Evolutionary conservation across 306 rosid genomes (phyloP).

Genomic region (Myrica gale): DNA sequence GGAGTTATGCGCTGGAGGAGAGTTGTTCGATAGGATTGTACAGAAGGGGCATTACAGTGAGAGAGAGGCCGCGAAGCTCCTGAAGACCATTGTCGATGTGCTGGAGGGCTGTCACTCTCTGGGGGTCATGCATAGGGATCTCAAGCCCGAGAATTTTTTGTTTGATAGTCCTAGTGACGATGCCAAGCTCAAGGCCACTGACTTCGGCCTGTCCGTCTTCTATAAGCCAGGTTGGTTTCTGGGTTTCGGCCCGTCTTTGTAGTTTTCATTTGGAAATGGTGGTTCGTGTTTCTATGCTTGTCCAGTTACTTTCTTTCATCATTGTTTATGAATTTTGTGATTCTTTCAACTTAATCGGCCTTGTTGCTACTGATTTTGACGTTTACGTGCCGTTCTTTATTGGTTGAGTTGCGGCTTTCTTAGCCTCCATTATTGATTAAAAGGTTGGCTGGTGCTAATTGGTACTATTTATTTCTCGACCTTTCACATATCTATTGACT

Average conservation of each 20-base stretch:
- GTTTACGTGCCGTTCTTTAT: not conserved
- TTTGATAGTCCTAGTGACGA: conserved; percentile 68
- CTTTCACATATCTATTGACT: not conserved
- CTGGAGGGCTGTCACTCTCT: conserved; percentile 86
- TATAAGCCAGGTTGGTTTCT: conserved; percentile 69
- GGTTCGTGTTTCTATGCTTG: not conserved
- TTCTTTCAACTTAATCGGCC: not conserved
- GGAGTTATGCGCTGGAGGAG: conserved; percentile 90
- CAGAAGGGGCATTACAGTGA: conserved; percentile 86
- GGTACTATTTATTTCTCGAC: not conserved
- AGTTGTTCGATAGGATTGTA: conserved; percentile 82
- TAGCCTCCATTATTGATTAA: not conserved
- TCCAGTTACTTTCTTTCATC: not conserved
- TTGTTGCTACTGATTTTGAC: not conserved
- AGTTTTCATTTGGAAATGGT: not conserved
- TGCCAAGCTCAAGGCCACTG: conserved; percentile 77
- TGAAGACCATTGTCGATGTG: conserved; percentile 76
- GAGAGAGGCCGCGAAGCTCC: conserved; percentile 73
- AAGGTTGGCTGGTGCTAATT: not conserved
- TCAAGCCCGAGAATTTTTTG: conserved; percentile 92
- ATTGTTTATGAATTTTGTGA: not conserved
- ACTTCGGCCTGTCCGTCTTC: conserved; percentile 82
- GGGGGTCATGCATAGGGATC: conserved; percentile 96
- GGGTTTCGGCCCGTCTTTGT: not conserved
- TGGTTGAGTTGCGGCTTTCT: not conserved